Base-by-base conservation (phyloP, 257 asterid genomes). In the Cruciata laevipes region DNA sequence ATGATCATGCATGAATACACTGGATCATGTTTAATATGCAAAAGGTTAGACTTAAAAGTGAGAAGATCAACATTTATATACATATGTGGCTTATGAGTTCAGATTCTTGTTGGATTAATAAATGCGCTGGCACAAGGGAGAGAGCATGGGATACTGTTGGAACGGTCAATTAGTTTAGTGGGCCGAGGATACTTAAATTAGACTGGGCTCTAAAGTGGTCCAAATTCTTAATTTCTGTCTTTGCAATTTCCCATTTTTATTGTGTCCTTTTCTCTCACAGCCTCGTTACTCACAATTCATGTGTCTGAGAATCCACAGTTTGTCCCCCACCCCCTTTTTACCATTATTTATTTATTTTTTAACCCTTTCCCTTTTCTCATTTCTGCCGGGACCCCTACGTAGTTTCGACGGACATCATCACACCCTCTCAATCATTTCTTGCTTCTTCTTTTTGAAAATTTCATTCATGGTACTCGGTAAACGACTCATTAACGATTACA, bases 151-250 rank as follows among this genome's bases (percentile, higher is more conserved):
- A 44, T 33, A 57, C 72, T 76, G 75, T 73, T 72, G 1, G 64
- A 72, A 65, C 66, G 73, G 81, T 73, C 74, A 72, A 73, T 77
- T 77, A 74, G 67, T 47, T 47, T 52, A 13, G 77, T 69, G 81
- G 81, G 75, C 27, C 69, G 69, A 37, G 25, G 75, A 38, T 59
- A 68, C 75, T 72, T 77, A 68, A 72, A 73, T 69, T 77, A 66
- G 35, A 65, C 49, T 77, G 70, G 73, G 42, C 76, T 67, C 55
- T 62, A 23, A 23, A 13, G 81, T 77, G 81, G 81, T 73, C 81
- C 81, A 69, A 27, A 31, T 49, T 73, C 71, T 64, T 49, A 59
- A 71, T 60, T 62, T 66, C 70, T 67, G 70, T 73, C 77, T 73
- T 70, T 33, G 56, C 16, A 23, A 7, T 40, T 56, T 27, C 23